A percentile compares a stretch with the other conserved stretches of the same genome.
Evolutionary conservation across 2,329 filamentous ascomycete genomes (phyloP).

Genomic region (Purpureocillium takamizusanense): DNA sequence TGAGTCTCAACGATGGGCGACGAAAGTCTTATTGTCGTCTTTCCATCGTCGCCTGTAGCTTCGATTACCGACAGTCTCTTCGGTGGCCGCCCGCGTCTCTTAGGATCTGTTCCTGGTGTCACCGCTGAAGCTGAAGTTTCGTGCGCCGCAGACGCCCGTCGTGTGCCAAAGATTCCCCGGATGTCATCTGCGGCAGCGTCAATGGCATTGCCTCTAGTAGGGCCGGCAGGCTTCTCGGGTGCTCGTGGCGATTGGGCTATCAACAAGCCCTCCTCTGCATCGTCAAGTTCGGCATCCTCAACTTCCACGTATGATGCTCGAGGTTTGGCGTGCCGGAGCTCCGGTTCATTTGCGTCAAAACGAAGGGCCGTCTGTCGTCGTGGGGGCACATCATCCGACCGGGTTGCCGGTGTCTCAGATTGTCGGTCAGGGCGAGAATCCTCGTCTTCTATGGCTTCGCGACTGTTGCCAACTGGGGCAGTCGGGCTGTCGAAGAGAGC

Average conservation of each 20-base stretch:
- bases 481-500: conserved; percentile 32
- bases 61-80: conserved; percentile 12
- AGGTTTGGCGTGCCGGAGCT: conserved; percentile 43
- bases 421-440: conserved; percentile 10
- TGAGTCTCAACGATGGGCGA: conserved; percentile 1
- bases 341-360: conserved; percentile 37
- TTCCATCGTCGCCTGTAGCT: conserved; percentile 1
- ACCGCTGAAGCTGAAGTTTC: not conserved
- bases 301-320: conserved; percentile 40
- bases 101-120: conserved; percentile 1
- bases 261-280: conserved; percentile 34
- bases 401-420: conserved; percentile 1
- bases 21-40: not conserved
- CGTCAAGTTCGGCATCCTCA: conserved; percentile 30
- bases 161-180: conserved; percentile 15
- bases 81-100: conserved; percentile 21
- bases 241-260: conserved; percentile 12
- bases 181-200: conserved; percentile 30
- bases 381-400: conserved; percentile 9
- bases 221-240: conserved; percentile 3
- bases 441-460: conserved; percentile 5
- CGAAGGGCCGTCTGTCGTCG: conserved; percentile 11
- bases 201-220: conserved; percentile 16
- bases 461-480: conserved; percentile 12
- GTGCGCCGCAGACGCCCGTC: conserved; percentile 1